These are phyloP conservation scores for Xylaria castorea DNA, from an alignment of 495 filamentous ascomycete species.

Conservation along the genomic window DNA sequence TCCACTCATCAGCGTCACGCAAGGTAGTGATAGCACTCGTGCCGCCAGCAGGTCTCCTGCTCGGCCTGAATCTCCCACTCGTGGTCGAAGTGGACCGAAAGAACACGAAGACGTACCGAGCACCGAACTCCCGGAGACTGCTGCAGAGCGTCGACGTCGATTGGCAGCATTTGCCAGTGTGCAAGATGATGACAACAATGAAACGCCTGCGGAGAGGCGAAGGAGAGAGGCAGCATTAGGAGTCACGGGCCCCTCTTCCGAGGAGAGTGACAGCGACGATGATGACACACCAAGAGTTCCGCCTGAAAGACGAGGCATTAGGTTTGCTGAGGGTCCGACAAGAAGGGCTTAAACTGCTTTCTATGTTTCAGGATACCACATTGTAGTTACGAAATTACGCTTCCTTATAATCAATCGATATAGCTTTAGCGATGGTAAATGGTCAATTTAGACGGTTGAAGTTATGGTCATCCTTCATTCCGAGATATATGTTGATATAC, in stretches of 20 bases:
- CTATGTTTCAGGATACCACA: constrained; percentile 4
- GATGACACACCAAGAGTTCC: constrained; percentile 61
- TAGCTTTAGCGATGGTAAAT: constrained; percentile 13
- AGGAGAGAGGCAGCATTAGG: constrained; percentile 88
- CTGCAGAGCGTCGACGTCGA: constrained; percentile 50
- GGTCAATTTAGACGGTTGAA: neutral
- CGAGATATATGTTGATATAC: neutral
- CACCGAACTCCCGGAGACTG: constrained; percentile 45
- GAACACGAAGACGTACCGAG: constrained; percentile 30
- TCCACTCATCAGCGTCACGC: constrained; percentile 38
- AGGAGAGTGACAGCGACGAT: constrained; percentile 68
- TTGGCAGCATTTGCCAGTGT: constrained; percentile 47
- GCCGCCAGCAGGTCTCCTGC: constrained; percentile 30
- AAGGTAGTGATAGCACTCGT: constrained; percentile 33
- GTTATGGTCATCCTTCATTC: no score
- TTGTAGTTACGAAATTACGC: neutral
- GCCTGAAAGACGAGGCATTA: constrained; percentile 49
- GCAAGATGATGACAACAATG: constrained; percentile 59
- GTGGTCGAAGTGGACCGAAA: constrained; percentile 33
- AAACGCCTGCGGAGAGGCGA: constrained; percentile 83
- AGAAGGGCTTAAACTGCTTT: constrained; percentile 29
- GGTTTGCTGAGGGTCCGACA: constrained; percentile 52
- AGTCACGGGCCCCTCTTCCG: constrained; percentile 52
- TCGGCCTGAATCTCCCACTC: constrained; percentile 16
- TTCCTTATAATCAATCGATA: neutral